Percentiles rank a stretch among this genome's conserved stretches.
phyloP scores from a whole-genome alignment of 2,329 filamentous ascomycete genomes.

The Alternaria brassicicola region DNA sequence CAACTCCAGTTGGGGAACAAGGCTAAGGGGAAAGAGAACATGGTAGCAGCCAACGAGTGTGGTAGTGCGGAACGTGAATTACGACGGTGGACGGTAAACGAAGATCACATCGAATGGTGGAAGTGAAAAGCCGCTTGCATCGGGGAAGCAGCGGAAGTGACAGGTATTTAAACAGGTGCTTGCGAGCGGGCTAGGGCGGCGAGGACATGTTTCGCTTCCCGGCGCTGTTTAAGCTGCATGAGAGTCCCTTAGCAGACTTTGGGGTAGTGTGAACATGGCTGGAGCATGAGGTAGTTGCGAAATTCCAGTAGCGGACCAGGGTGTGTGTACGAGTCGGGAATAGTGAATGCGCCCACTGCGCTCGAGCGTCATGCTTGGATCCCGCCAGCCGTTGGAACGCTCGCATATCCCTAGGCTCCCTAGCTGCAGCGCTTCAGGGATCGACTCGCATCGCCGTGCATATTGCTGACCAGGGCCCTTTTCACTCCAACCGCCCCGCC shows the following conservation, averaged over 20 bases:
- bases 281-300: constrained; percentile 50
- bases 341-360: constrained; percentile 42
- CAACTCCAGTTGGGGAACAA: constrained; percentile 50
- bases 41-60: constrained; percentile 48
- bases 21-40: constrained; percentile 48
- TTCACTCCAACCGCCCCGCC: constrained; percentile 37
- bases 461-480: constrained; percentile 16
- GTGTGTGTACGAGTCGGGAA: constrained; percentile 36
- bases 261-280: constrained; percentile 50
- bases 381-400: constrained; percentile 50
- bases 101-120: constrained; percentile 51
- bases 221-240: constrained; percentile 50
- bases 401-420: constrained; percentile 45
- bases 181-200: constrained; percentile 47
- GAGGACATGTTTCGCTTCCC: constrained; percentile 49
- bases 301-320: constrained; percentile 42
- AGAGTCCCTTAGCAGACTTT: constrained; percentile 49
- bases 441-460: constrained; percentile 42
- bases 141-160: constrained; percentile 46
- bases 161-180: constrained; percentile 51
- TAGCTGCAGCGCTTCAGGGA: constrained; percentile 42
- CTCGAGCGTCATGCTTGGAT: constrained; percentile 48
- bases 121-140: constrained; percentile 47
- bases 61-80: constrained; percentile 44
- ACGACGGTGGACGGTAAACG: constrained; percentile 43